phyloP scores from a whole-genome alignment of 1,139 yeast genomes.

The Saccharomyces hybrid region DNA sequence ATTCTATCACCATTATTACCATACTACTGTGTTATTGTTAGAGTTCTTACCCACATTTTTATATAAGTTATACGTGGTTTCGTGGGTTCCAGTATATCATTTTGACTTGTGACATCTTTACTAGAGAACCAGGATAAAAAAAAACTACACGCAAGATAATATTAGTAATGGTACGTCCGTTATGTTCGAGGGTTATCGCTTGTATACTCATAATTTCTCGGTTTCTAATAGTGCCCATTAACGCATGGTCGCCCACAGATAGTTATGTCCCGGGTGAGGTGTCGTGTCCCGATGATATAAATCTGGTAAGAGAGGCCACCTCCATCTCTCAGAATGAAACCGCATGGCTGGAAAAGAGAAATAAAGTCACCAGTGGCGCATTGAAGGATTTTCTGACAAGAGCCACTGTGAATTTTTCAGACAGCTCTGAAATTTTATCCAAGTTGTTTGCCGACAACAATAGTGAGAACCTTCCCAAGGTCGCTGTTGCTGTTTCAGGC shows the following conservation, averaged over 20 bases:
- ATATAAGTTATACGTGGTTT: not conserved
- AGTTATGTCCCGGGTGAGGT: constrained; percentile 57
- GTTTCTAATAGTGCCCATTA: not conserved
- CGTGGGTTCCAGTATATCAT: constrained; percentile 3
- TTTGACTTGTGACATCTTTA: not conserved
- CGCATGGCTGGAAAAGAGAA: constrained; percentile 40
- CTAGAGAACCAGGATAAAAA: not conserved
- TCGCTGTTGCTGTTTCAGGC: constrained; percentile 79
- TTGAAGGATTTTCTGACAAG: constrained; percentile 49
- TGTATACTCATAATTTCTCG: not conserved
- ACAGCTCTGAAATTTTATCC: constrained; percentile 34
- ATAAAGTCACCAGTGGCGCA: constrained; percentile 44
- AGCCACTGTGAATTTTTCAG: constrained; percentile 54
- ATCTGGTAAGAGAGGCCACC: constrained; percentile 37
- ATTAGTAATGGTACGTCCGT: not conserved
- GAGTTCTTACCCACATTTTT: constrained; percentile 1
- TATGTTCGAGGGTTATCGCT: not conserved
- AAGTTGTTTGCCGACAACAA: constrained; percentile 12
- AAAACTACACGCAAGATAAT: not conserved
- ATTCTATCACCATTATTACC: not conserved
- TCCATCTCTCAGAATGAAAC: constrained; percentile 26
- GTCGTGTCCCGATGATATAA: constrained; percentile 11
- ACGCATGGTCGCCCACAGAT: constrained; percentile 52
- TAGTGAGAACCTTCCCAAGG: constrained; percentile 24
- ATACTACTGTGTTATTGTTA: constrained; percentile 3